phyloP scores from a whole-genome alignment of 2,329 filamentous ascomycete species.

The Pezicula neosporulosa region DNA sequence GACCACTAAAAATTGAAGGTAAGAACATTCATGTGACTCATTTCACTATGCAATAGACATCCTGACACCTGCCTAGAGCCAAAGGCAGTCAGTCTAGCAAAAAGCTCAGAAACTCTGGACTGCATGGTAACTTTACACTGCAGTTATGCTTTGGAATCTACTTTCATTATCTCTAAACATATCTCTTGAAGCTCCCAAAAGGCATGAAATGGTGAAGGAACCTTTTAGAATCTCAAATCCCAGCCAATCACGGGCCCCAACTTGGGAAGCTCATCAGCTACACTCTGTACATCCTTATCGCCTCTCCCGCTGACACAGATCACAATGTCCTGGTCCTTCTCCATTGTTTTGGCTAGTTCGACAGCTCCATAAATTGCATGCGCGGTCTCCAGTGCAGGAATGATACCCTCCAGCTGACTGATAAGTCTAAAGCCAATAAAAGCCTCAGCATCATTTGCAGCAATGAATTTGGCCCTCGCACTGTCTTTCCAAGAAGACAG shows the following conservation, averaged over 20 bases:
- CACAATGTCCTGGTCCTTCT: conserved; percentile 83
- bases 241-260: conserved; percentile 84
- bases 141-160: no score
- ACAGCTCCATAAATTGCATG: conserved; percentile 90
- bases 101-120: no score
- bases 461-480: conserved; percentile 80
- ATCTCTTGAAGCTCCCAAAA: neutral
- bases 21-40: no score
- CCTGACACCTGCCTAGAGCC: no score
- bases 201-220: neutral
- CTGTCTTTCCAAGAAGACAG: conserved; percentile 90
- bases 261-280: conserved; percentile 87
- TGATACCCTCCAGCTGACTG: conserved; percentile 89
- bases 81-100: no score
- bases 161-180: neutral
- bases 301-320: conserved; percentile 91
- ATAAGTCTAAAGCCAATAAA: conserved; percentile 84
- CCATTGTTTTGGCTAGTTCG: conserved; percentile 89
- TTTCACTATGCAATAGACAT: no score
- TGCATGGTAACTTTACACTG: no score
- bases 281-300: conserved; percentile 98
- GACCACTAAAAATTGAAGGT: no score
- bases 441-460: conserved; percentile 87
- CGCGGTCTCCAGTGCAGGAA: conserved; percentile 89
- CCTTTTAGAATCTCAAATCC: conserved; percentile 57